Percentiles rank a stretch among this genome's conserved stretches.
These are phyloP conservation scores for Rhizopogon vesiculosus DNA, from an alignment of 768 basidiomycete species.

Conservation along the genomic window DNA sequence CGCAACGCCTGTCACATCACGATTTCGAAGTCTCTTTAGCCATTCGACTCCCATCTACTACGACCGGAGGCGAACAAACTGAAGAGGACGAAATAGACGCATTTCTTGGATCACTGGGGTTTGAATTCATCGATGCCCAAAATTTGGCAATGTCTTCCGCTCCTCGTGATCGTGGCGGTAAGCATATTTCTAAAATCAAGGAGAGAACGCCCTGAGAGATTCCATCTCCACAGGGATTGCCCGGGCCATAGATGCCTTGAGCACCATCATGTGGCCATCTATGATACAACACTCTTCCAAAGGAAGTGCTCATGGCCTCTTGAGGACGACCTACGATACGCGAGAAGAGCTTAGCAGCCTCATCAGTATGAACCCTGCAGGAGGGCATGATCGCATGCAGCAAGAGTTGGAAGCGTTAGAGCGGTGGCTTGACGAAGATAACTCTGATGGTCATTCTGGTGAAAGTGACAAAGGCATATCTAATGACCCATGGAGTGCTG, in stretches of 20 bases:
- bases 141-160: slow-evolving; percentile 3
- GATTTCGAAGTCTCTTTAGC: slow-evolving; percentile 73
- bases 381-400: slow-evolving; percentile 32
- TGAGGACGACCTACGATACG: background rate
- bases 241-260: slow-evolving; percentile 72
- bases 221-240: slow-evolving; percentile 39
- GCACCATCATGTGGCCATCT: slow-evolving; percentile 88
- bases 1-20: slow-evolving; percentile 41
- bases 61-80: slow-evolving; percentile 38
- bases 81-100: slow-evolving; percentile 48
- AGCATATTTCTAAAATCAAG: background rate
- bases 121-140: slow-evolving; percentile 65
- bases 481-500: slow-evolving; percentile 37
- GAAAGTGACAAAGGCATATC: slow-evolving; percentile 14
- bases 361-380: slow-evolving; percentile 5
- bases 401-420: slow-evolving; percentile 56
- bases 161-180: slow-evolving; percentile 13
- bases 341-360: slow-evolving; percentile 3
- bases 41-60: slow-evolving; percentile 42
- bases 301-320: background rate
- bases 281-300: slow-evolving; percentile 41
- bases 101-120: slow-evolving; percentile 63
- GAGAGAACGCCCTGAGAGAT: background rate
- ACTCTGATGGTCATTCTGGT: slow-evolving; percentile 13
- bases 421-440: slow-evolving; percentile 53